Evolutionary conservation across 768 basidiomycete species (phyloP), one percentile per base, ranked within the genome.

Genomic region (Leucosporidium creatinivorum): DNA sequence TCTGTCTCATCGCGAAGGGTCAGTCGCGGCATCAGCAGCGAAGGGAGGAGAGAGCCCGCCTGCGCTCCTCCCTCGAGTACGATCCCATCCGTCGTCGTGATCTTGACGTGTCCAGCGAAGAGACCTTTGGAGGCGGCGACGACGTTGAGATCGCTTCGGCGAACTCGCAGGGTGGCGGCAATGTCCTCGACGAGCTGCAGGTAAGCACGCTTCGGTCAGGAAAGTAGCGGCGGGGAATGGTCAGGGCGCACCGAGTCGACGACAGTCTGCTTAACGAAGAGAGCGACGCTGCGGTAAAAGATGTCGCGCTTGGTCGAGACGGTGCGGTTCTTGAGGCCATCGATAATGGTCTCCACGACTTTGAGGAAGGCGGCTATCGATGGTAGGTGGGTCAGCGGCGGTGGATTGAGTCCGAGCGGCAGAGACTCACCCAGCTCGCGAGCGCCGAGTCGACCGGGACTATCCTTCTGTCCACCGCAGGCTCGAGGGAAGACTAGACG

Each of bases 81-180:
- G 5, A 19, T 63, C 5, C 66, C 74, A 50, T 67, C 75, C 62
- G 10, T 51, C 9, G 73, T 73, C 9, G 71, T 33, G 19, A 93
- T 80, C 58, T 82, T 79, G 13, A 94, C 83, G 0, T 72, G 76
- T 3, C 92, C 90, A 62, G 85, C 86, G 51, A 96, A 80, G 25
- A 97, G 84, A 0, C 94, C 94, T 78, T 97, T 97, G 0, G 89
- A 84, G 0, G 91, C 85, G 1, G 93, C 93, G 49, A 90, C 93
- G 44, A 98, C 85, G 74, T 89, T 87, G 62, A 97, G 81, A 73
- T 90, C 88, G 10, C 85, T 83, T 54, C 94, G 82, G 60, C 86
- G 81, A 12, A 92, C 76, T 13, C 82, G 80, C 47, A 93, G 84
- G 0, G 91, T 91, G 0, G 91, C 91, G 1, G 92, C 89, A 19